A percentile compares a stretch with the other conserved stretches of the same genome.
phyloP scores from a whole-genome alignment of 2,329 filamentous ascomycete species.

The Magnaporthales sp. region DNA sequence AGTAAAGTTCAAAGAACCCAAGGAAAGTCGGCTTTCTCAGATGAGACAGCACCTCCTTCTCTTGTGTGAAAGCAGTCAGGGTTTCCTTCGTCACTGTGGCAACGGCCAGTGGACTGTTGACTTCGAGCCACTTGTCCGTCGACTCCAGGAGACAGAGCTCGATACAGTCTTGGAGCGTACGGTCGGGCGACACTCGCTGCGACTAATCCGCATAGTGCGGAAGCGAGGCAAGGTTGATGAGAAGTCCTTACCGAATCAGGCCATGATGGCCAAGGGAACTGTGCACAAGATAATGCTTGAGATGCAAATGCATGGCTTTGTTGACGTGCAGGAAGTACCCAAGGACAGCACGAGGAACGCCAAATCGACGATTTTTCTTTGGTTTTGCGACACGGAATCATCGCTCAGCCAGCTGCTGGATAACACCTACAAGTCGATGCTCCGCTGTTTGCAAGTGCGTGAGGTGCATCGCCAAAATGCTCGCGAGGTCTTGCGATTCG shows the following conservation, averaged over 20 bases:
- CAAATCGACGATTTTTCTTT: constrained; percentile 79
- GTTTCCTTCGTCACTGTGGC: constrained; percentile 62
- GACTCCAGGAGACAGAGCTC: constrained; percentile 67
- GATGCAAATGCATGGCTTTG: constrained; percentile 78
- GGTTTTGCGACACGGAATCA: constrained; percentile 77
- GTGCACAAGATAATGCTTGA: constrained; percentile 76
- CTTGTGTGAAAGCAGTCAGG: constrained; percentile 58
- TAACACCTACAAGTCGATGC: constrained; percentile 83
- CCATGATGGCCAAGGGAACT: constrained; percentile 77
- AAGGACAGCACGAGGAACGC: constrained; percentile 76
- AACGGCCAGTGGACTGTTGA: constrained; percentile 76
- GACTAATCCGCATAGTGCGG: constrained; percentile 76
- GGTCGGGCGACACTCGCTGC: constrained; percentile 68
- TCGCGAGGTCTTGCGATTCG: constrained; percentile 66
- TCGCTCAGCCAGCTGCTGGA: constrained; percentile 64
- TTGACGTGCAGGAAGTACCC: constrained; percentile 91
- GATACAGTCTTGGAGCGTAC: constrained; percentile 73
- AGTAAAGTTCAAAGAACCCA: constrained; percentile 43
- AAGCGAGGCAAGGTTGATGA: constrained; percentile 93
- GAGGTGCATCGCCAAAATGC: constrained; percentile 66
- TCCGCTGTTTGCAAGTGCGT: constrained; percentile 72
- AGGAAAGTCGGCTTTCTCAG: constrained; percentile 41
- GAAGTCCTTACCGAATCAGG: constrained; percentile 72
- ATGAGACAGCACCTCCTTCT: constrained; percentile 67
- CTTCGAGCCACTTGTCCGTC: constrained; percentile 62